A percentile compares a stretch with the other conserved stretches of the same genome.
These are phyloP conservation scores for Cladosporium sp. DNA, from an alignment of 2,329 filamentous ascomycete genomes.

Conservation along the genomic window DNA sequence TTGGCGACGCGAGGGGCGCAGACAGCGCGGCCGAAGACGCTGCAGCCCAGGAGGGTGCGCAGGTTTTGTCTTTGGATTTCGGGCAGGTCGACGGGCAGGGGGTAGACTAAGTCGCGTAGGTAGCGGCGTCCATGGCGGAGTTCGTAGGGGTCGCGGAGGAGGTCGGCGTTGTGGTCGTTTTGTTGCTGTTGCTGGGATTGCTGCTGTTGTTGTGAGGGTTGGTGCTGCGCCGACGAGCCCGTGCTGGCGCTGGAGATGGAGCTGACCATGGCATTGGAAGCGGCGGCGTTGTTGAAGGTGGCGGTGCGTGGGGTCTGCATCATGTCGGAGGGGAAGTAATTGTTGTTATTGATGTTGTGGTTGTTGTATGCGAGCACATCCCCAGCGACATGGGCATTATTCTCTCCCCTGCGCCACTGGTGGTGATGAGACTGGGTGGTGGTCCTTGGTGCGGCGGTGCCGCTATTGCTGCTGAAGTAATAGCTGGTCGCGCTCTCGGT, in stretches of 20 bases:
- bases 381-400: not conserved
- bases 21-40: conserved; percentile 74
- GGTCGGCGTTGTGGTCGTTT: conserved; percentile 1
- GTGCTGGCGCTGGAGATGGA: conserved; percentile 10
- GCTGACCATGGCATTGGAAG: not conserved
- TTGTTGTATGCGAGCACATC: not conserved
- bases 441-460: no score
- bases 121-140: conserved; percentile 77
- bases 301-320: conserved; percentile 8
- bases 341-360: not conserved
- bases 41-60: conserved; percentile 73
- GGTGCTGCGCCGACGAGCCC: not conserved
- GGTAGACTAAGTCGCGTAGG: conserved; percentile 74
- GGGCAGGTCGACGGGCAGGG: conserved; percentile 79
- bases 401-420: conserved; percentile 2
- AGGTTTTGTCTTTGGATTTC: conserved; percentile 86
- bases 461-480: conserved; percentile 11
- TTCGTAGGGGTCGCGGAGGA: conserved; percentile 29
- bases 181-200: not conserved
- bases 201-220: not conserved
- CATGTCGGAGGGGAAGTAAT: not conserved
- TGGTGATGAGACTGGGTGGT: not conserved
- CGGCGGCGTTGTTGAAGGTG: not conserved
- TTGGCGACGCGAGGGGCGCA: conserved; percentile 64
- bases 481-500: conserved; percentile 11